Base-by-base conservation (phyloP, 345 rosid genomes). In the Noccaea bulbosa region DNA sequence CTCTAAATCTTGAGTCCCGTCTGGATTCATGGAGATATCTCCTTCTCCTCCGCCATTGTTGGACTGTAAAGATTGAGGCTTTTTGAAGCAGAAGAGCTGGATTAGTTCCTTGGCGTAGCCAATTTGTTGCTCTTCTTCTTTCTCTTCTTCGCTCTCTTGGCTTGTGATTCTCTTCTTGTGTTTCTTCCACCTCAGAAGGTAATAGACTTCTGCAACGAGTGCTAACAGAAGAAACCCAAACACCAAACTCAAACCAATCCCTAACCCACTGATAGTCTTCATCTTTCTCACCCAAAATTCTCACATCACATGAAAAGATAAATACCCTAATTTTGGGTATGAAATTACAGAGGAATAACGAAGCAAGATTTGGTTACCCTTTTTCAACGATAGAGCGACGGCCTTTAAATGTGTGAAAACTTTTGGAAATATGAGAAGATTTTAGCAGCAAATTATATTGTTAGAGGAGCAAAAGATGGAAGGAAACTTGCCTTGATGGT, bases 111-210 rank as follows among this genome's bases (percentile, higher is more conserved):
- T 93, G 8, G 86, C 85, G 59, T 82, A 79, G 5, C 74, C 70
- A 48, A 27, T 30, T 34, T 62, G 74, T 38, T 75, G 27, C 22
- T 75, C 47, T 20, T 69, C 70, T 8, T 78, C 86, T 72, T 59
- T 74, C 70, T 83, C 80, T 37, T 78, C 86, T 45, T 75, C 87
- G 37, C 69, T 75, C 37, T 74, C 85, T 72, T 72, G 78, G 72
- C 56, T 76, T n/a, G 7, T 59, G 65, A 76, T 37, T 70, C 80
- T 86, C 83, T 82, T 94, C 59, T 60, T 69, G 55, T 69, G 41
- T 70, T 86, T 94, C 81, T 88, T 94, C 95, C 97, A 87, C 87
- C 96, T 87, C 8, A 94, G 70, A 79, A 91, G 61, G 74, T 91
- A 91, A 77, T 77, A 89, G 17, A 91, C 70, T 78, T 88, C 95